Conservation (phyloP, 176 grass and related monocot genomes). For the Triticum turgidum region DNA sequence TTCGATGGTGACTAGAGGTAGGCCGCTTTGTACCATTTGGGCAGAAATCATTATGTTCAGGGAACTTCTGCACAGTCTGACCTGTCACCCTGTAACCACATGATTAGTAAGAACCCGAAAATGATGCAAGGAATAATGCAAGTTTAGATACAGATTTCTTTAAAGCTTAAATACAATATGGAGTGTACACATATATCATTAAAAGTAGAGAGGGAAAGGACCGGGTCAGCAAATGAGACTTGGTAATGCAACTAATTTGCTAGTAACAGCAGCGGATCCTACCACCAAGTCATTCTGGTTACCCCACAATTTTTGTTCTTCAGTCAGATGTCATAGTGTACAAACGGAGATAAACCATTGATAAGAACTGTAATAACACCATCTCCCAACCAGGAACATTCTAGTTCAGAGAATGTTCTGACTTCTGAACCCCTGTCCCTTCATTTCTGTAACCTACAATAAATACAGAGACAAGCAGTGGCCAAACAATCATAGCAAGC, state of each 20-base stretch:
- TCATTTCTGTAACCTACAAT: background rate
- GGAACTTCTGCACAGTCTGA: constrained; percentile 44
- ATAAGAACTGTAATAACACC: background rate
- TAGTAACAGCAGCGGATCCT: background rate
- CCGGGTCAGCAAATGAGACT: background rate
- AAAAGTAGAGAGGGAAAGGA: background rate
- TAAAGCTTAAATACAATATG: background rate
- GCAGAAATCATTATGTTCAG: constrained; percentile 41
- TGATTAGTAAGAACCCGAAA: constrained; percentile 16
- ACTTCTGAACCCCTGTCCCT: background rate
- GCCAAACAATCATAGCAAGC: background rate
- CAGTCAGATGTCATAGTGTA: background rate
- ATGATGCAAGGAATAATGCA: background rate
- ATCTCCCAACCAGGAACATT: background rate
- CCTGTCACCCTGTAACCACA: constrained; percentile 51
- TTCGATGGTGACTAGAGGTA: constrained; percentile 43
- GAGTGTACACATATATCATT: background rate
- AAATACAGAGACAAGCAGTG: background rate
- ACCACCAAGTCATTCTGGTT: background rate
- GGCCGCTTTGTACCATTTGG: constrained; percentile 28
- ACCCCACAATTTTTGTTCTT: background rate
- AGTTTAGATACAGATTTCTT: background rate
- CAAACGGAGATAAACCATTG: background rate
- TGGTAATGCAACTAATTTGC: background rate
- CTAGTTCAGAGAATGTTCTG: background rate